phyloP scores from a whole-genome alignment of 441 rosid species.

The Pelargonium fulgidum region DNA sequence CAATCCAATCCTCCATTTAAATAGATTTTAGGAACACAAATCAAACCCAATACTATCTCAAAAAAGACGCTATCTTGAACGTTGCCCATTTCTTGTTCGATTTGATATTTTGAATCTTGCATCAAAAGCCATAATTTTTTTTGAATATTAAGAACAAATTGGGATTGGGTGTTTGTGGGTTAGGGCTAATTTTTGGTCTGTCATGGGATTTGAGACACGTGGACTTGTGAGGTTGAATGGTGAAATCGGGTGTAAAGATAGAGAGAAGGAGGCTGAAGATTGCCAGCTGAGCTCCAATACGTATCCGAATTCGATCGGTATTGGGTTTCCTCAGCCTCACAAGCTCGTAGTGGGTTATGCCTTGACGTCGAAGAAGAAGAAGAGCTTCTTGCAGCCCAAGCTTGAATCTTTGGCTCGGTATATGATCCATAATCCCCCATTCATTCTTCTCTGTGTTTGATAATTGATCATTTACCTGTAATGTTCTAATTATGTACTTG shows the following conservation, averaged over 20 bases:
- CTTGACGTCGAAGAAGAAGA: conserved; percentile 78
- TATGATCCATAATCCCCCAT: not conserved
- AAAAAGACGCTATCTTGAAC: too few relatives aligned
- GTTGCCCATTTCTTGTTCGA: too few relatives aligned
- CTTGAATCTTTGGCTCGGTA: conserved; percentile 76
- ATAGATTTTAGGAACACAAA: too few relatives aligned
- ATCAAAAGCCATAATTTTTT: too few relatives aligned
- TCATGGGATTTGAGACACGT: conserved; percentile 8
- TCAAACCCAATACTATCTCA: too few relatives aligned
- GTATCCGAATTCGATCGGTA: conserved; percentile 16
- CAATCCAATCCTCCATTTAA: too few relatives aligned
- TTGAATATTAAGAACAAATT: not conserved
- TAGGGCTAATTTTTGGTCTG: not conserved
- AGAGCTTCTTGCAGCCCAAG: conserved; percentile 85
- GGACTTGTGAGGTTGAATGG: not conserved
- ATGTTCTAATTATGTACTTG: conserved; percentile 1
- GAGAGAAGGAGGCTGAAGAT: not conserved
- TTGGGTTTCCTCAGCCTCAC: conserved; percentile 24
- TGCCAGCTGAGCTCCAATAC: not conserved
- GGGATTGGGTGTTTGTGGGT: conserved; percentile 7
- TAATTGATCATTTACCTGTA: not conserved
- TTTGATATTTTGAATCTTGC: too few relatives aligned
- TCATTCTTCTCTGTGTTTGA: not conserved
- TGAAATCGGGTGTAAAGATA: not conserved
- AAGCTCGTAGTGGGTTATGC: conserved; percentile 74